These are phyloP conservation scores for Chenopodium suecicum DNA, from an alignment of 148 eudicot genomes.

Conservation along the genomic window DNA sequence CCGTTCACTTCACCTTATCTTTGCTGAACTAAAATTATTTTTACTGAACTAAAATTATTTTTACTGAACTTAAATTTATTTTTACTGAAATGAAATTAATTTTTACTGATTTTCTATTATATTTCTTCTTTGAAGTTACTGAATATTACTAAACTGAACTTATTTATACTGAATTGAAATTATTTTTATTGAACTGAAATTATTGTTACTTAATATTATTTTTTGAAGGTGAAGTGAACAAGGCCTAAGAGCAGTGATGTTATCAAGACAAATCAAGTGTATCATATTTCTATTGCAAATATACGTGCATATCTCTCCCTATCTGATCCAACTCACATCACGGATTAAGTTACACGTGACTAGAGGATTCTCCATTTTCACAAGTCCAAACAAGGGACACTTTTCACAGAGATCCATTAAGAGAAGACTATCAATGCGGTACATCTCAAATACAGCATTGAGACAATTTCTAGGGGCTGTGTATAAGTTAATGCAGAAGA, in stretches of 20 bases:
- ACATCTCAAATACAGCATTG: background rate
- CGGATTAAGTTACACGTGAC: background rate
- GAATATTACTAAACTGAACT: too few relatives aligned
- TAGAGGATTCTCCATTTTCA: background rate
- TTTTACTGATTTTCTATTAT: too few relatives aligned
- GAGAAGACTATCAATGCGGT: background rate
- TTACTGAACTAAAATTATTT: too few relatives aligned
- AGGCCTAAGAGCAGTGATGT: background rate
- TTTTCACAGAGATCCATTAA: background rate
- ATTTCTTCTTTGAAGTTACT: too few relatives aligned
- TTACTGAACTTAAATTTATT: too few relatives aligned
- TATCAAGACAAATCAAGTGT: background rate
- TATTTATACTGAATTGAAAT: too few relatives aligned
- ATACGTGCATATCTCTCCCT: background rate
- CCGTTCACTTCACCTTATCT: too few relatives aligned
- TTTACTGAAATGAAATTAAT: too few relatives aligned
- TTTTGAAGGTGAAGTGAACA: too few relatives aligned
- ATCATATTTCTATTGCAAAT: background rate
- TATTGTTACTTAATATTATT: too few relatives aligned
- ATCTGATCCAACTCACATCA: background rate
- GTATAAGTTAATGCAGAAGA: background rate
- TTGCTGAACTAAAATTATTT: too few relatives aligned
- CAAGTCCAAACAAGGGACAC: slow-evolving; percentile 1
- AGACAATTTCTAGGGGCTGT: background rate
- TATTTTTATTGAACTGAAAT: too few relatives aligned